phyloP scores from a whole-genome alignment of 805 yeast genomes.

The Torulaspora gathmanii region DNA sequence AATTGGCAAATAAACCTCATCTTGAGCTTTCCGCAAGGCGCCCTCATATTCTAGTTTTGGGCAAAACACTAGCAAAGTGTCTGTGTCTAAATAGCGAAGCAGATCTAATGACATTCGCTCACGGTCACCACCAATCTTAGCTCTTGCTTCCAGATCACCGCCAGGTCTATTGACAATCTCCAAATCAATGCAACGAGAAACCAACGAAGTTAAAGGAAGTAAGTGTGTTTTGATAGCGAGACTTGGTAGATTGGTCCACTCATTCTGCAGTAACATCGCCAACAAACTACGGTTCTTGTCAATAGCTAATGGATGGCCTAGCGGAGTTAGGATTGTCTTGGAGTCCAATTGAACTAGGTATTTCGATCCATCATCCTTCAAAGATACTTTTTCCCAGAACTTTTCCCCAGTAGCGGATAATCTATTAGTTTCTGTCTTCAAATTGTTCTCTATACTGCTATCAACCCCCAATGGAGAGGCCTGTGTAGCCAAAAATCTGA shows the following conservation, averaged over 20 bases:
- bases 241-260: constrained; percentile 75
- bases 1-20: constrained; percentile 69
- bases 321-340: constrained; percentile 77
- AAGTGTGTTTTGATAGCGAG: constrained; percentile 63
- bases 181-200: constrained; percentile 83
- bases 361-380: constrained; percentile 32
- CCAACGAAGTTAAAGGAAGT: constrained; percentile 82
- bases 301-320: constrained; percentile 63
- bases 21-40: constrained; percentile 70
- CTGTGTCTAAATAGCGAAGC: constrained; percentile 87
- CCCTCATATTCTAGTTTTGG: constrained; percentile 82
- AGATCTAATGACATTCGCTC: constrained; percentile 55
- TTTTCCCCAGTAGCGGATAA: constrained; percentile 61
- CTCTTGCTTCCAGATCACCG: constrained; percentile 43
- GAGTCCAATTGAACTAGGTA: constrained; percentile 63
- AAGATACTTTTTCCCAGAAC: constrained; percentile 74
- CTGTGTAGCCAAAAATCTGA: constrained; percentile 11
- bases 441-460: constrained; percentile 47
- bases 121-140: constrained; percentile 57
- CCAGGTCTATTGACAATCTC: constrained; percentile 36
- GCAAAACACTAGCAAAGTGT: constrained; percentile 82
- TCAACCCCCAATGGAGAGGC: constrained; percentile 30
- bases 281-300: constrained; percentile 56
- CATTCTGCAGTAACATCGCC: constrained; percentile 75
- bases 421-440: constrained; percentile 60